Base-by-base conservation (phyloP, 2,329 filamentous ascomycete species). In the Dactylellina haptotyla region DNA sequence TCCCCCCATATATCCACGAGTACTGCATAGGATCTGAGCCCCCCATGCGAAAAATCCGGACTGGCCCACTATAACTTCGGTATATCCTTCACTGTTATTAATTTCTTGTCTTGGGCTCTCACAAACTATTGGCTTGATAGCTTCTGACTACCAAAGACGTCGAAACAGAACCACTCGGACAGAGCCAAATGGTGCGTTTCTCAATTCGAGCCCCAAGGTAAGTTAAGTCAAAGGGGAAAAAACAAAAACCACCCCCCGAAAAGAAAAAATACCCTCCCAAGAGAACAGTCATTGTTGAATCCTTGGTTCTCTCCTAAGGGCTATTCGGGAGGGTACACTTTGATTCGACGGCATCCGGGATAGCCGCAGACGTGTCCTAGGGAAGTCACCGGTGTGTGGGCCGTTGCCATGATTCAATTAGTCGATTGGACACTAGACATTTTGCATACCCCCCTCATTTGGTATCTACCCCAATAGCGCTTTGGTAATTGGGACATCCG, bases 201-300 rank as follows among this genome's bases (percentile, higher is more conserved):
- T 39, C 32, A 39, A 51, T 45, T 30, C 45, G 20, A 53, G 46
- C 16, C 18, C 45, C 45, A 14, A 37, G 32, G 26, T 63, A 37
- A 16, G 46, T 37, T n/a, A 37, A 32, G 57, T 6, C 32, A 34
- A 34, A n/a, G 25, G 20, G 41, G 9, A 32, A 12, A 20, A 48
- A 48, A 56, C 23, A 6, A 37, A 37, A 23, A 37, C 39, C 16
- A 46, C n/a, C n/a, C n/a, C n/a, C n/a, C n/a, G 63, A 20, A 56
- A 39, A 39, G 46, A 43, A 48, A 62, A 57, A 18, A 20, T 30
- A 26, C 37, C 41, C 50, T 41, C n/a, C 23, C 16, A 23, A 14
- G n/a, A 32, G 41, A 51, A 59, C 16, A 67, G 53, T 58, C 63
- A 67, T 41, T 28, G 23, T 18, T 59, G 51, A 72, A 72, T 72